A percentile compares a stretch with the other conserved stretches of the same genome.
Conservation (phyloP, 1,139 yeast species). For the Debaryomyces fabryi region DNA sequence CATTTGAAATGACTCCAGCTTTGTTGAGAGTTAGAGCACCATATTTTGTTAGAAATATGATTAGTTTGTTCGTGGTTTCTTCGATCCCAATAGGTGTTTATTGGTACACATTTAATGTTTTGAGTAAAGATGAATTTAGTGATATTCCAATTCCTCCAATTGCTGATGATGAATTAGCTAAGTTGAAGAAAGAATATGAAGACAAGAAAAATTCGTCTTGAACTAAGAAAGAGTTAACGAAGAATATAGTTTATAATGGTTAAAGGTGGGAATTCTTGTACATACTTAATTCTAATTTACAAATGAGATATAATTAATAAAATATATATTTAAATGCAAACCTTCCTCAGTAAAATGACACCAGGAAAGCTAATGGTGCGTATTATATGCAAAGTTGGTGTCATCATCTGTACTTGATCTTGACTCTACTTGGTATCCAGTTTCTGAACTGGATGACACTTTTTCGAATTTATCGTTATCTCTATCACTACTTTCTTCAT, state of each 20-base stretch:
- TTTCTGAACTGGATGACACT: constrained; percentile 3
- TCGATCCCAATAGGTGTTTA: constrained; percentile 73
- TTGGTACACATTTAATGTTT: constrained; percentile 68
- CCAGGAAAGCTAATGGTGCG: not conserved
- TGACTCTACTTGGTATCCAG: constrained; percentile 10
- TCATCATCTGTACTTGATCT: constrained; percentile 8
- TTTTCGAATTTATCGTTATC: constrained; percentile 5
- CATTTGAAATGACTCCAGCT: constrained; percentile 92
- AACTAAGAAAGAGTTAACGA: not conserved
- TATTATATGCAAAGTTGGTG: constrained; percentile 2
- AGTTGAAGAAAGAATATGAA: constrained; percentile 71
- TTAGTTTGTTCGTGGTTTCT: constrained; percentile 58
- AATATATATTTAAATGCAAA: not conserved
- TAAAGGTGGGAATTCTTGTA: constrained; percentile 5
- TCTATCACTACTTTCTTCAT: not conserved
- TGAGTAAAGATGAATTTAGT: constrained; percentile 80
- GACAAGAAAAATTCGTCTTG: constrained; percentile 32
- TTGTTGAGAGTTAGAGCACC: constrained; percentile 88
- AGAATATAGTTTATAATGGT: not conserved
- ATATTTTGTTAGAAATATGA: constrained; percentile 74
- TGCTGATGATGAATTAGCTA: constrained; percentile 71
- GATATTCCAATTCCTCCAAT: constrained; percentile 95
- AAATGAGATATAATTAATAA: not conserved
- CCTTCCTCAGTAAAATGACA: not conserved
- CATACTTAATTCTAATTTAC: constrained; percentile 5